A percentile compares a stretch with the other conserved stretches of the same genome.
phyloP scores from a whole-genome alignment of 495 filamentous ascomycete species.

The Tuber aestivum region DNA sequence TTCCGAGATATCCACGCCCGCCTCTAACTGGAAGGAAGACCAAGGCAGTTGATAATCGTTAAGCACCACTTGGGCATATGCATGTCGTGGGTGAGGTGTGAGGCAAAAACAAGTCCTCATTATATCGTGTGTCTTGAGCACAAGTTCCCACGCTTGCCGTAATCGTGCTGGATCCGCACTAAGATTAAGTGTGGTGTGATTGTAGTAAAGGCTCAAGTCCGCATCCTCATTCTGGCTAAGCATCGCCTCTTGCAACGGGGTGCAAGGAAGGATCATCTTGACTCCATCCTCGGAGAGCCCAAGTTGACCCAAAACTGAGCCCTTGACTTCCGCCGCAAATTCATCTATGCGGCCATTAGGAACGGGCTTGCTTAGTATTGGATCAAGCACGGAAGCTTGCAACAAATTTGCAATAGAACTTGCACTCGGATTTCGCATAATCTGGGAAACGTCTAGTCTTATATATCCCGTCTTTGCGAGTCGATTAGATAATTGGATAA shows the following conservation, averaged over 20 bases:
- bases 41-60: constrained; percentile 40
- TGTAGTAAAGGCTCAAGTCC: constrained; percentile 50
- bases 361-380: constrained; percentile 20
- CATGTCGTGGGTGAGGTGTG: constrained; percentile 49
- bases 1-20: constrained; percentile 8
- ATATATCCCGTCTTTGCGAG: constrained; percentile 47
- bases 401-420: constrained; percentile 51
- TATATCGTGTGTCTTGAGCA: constrained; percentile 55
- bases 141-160: constrained; percentile 47
- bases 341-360: constrained; percentile 25
- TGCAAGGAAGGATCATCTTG: constrained; percentile 63
- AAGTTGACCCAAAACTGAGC: constrained; percentile 43
- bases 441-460: constrained; percentile 54
- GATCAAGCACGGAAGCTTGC: not conserved
- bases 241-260: constrained; percentile 77
- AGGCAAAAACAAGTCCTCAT: constrained; percentile 55
- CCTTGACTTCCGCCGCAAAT: constrained; percentile 45
- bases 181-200: constrained; percentile 52
- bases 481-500: constrained; percentile 58
- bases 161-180: constrained; percentile 46
- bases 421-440: constrained; percentile 59
- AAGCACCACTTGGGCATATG: constrained; percentile 57
- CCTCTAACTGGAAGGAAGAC: constrained; percentile 26
- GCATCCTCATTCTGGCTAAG: constrained; percentile 51
- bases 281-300: constrained; percentile 43